phyloP scores from a whole-genome alignment of 805 yeast species.

The Zygosaccharomyces bailii region DNA sequence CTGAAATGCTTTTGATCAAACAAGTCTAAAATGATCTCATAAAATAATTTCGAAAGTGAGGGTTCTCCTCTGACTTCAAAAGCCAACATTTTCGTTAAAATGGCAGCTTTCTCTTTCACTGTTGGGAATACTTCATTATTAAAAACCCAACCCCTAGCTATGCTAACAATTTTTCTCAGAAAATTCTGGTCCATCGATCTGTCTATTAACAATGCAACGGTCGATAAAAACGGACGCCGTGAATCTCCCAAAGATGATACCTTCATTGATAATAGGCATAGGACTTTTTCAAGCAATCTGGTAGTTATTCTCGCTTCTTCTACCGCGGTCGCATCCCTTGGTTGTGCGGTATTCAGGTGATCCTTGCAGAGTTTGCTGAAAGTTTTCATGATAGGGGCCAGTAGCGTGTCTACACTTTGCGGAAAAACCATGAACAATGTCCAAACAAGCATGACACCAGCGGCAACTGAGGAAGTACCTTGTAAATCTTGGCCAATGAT shows the following conservation, averaged over 20 bases:
- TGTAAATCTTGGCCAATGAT: slow-evolving; percentile 77
- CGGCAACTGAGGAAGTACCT: slow-evolving; percentile 73
- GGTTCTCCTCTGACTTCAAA: slow-evolving; percentile 87
- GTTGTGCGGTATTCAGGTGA: slow-evolving; percentile 58
- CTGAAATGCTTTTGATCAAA: slow-evolving; percentile 76
- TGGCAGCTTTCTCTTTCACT: slow-evolving; percentile 92
- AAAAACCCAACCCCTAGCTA: slow-evolving; percentile 89
- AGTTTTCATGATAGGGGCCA: slow-evolving; percentile 78
- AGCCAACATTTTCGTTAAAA: slow-evolving; percentile 87
- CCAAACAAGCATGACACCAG: slow-evolving; percentile 82
- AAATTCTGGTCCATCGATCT: slow-evolving; percentile 76
- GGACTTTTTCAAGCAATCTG: slow-evolving; percentile 65
- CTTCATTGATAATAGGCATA: slow-evolving; percentile 74
- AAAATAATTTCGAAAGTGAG: slow-evolving; percentile 70
- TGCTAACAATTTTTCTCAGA: slow-evolving; percentile 66
- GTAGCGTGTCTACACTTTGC: slow-evolving; percentile 64
- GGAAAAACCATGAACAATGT: slow-evolving; percentile 76
- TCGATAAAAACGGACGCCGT: slow-evolving; percentile 78
- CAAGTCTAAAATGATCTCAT: slow-evolving; percentile 80
- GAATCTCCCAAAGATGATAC: slow-evolving; percentile 90
- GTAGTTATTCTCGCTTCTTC: slow-evolving; percentile 85
- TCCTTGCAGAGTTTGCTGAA: slow-evolving; percentile 87
- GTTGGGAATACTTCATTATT: slow-evolving; percentile 88
- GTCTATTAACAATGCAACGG: slow-evolving; percentile 86
- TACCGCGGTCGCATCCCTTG: slow-evolving; percentile 39